These are phyloP conservation scores for Gloeophyllum trabeum DNA, from an alignment of 768 basidiomycete species.

Conservation along the genomic window DNA sequence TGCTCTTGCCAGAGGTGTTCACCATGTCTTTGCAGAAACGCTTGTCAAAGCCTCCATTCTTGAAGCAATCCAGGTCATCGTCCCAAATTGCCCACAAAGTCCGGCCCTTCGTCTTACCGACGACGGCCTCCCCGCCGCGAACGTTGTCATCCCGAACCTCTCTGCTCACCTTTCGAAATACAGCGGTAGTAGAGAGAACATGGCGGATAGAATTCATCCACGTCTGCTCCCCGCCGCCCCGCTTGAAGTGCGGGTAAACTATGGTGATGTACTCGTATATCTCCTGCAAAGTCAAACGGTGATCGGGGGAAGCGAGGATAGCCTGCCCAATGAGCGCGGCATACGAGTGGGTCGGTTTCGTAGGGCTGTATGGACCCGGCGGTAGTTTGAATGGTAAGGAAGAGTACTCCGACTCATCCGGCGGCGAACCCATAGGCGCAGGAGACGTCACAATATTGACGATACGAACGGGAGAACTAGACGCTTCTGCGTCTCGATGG, in stretches of 20 bases:
- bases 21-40: conserved; percentile 31
- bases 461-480: conserved; percentile 11
- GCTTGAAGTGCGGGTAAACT: conserved; percentile 88
- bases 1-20: conserved; percentile 17
- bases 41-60: conserved; percentile 73
- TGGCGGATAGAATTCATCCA: conserved; percentile 99
- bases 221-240: conserved; percentile 62
- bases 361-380: conserved; percentile 68
- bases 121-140: not conserved
- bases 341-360: conserved; percentile 83
- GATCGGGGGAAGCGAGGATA: conserved; percentile 72
- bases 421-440: conserved; percentile 59
- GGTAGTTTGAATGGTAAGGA: conserved; percentile 69
- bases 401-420: conserved; percentile 55
- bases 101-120: conserved; percentile 49
- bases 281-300: conserved; percentile 85
- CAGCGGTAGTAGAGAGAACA: conserved; percentile 84
- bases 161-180: conserved; percentile 78
- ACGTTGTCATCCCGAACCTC: conserved; percentile 22
- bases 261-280: conserved; percentile 96
- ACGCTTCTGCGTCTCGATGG: not conserved
- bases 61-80: conserved; percentile 74
- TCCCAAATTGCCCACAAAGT: conserved; percentile 85
- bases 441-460: conserved; percentile 80
- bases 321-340: conserved; percentile 96